Percentiles rank a stretch among this genome's conserved stretches.
Conservation (phyloP, 2,329 filamentous ascomycete genomes). For the Exserohilum rostratum region DNA sequence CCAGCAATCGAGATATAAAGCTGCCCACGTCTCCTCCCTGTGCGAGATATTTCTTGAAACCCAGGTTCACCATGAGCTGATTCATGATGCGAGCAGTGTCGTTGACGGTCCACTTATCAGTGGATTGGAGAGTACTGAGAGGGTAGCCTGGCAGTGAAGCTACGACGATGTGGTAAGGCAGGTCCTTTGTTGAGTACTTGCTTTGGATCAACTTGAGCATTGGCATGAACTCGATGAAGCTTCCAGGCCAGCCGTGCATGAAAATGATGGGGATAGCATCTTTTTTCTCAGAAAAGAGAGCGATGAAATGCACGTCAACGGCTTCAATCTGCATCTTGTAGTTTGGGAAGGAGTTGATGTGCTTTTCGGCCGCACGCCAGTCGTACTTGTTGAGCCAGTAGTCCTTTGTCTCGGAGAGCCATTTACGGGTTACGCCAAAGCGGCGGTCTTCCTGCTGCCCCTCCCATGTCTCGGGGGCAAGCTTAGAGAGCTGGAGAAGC, state of each 20-base stretch:
- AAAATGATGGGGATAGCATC: conserved; percentile 61
- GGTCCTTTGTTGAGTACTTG: conserved; percentile 56
- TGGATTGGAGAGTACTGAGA: conserved; percentile 56
- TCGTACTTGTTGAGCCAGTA: conserved; percentile 49
- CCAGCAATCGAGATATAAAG: conserved; percentile 51
- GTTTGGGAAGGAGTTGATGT: conserved; percentile 61
- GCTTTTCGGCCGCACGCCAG: conserved; percentile 47
- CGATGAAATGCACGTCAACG: conserved; percentile 60
- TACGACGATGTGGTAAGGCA: conserved; percentile 65
- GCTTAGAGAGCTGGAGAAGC: conserved; percentile 44
- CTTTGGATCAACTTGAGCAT: conserved; percentile 55
- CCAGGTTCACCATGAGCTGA: conserved; percentile 61
- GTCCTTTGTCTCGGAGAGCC: conserved; percentile 45
- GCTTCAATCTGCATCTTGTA: conserved; percentile 55
- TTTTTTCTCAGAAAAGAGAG: conserved; percentile 59
- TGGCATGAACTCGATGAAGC: conserved; percentile 64
- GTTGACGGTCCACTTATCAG: conserved; percentile 51
- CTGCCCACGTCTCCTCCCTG: conserved; percentile 66
- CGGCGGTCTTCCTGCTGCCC: conserved; percentile 32
- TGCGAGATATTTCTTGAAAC: conserved; percentile 61
- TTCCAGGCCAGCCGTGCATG: conserved; percentile 64
- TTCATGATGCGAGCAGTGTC: conserved; percentile 57
- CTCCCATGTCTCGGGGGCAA: conserved; percentile 41
- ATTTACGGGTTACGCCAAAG: conserved; percentile 42
- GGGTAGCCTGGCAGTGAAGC: conserved; percentile 64